Conservation (phyloP, 2,329 filamentous ascomycete genomes). For the Annulohypoxylon truncatum region DNA sequence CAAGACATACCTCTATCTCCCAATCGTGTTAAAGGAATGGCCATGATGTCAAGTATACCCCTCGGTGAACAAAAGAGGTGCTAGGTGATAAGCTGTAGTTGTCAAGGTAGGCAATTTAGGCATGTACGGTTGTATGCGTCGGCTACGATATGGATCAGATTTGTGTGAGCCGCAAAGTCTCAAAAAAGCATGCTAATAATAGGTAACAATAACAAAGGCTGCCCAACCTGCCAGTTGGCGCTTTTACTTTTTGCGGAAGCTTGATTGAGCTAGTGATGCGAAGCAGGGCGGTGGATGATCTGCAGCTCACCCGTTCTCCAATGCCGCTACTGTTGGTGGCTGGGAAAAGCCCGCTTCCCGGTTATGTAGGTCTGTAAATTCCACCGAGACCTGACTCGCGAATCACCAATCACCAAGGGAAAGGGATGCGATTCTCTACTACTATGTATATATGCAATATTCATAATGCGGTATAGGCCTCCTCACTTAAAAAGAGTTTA, state of each 20-base stretch:
- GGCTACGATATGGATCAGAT: conserved; percentile 19
- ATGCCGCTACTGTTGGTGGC: conserved; percentile 34
- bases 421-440: neutral
- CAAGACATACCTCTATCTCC: conserved; percentile 42
- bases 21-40: conserved; percentile 43
- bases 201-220: conserved; percentile 1
- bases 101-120: conserved; percentile 9
- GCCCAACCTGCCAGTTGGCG: neutral
- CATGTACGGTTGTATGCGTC: conserved; percentile 25
- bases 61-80: conserved; percentile 4
- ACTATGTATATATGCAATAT: too few species aligned
- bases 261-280: conserved; percentile 24
- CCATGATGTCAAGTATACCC: conserved; percentile 34
- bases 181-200: conserved; percentile 9
- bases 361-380: conserved; percentile 16
- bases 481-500: neutral
- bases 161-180: conserved; percentile 17
- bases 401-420: neutral
- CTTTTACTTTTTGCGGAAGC: conserved; percentile 27
- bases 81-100: conserved; percentile 3
- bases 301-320: conserved; percentile 31
- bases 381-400: conserved; percentile 28
- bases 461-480: neutral
- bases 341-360: conserved; percentile 29
- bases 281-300: conserved; percentile 30